phyloP scores from a whole-genome alignment of 2,329 filamentous ascomycete species.

The Aschersonia sp. region DNA sequence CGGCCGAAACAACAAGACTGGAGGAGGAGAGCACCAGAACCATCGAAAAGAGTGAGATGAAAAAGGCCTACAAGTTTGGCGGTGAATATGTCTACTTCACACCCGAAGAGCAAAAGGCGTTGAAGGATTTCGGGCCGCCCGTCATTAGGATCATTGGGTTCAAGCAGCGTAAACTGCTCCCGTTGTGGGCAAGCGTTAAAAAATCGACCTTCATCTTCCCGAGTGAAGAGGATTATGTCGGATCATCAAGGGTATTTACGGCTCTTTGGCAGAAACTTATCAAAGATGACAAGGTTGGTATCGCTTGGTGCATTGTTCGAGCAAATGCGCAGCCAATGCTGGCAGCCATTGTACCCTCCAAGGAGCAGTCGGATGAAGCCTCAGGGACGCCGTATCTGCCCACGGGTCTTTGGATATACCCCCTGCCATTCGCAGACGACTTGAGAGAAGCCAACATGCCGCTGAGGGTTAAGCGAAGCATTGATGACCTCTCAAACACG shows the following conservation, averaged over 20 bases:
- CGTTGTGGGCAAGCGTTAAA: conserved; percentile 72
- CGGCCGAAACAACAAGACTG: conserved; percentile 58
- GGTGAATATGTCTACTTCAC: conserved; percentile 80
- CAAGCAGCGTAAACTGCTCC: conserved; percentile 63
- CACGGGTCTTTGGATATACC: conserved; percentile 77
- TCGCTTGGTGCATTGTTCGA: conserved; percentile 83
- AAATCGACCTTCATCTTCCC: conserved; percentile 91
- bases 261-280: conserved; percentile 81
- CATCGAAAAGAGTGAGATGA: conserved; percentile 68
- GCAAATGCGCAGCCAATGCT: conserved; percentile 67
- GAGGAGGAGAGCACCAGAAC: conserved; percentile 64
- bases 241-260: conserved; percentile 85
- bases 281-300: conserved; percentile 62
- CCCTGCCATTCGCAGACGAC: conserved; percentile 82
- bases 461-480: conserved; percentile 35
- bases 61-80: conserved; percentile 92
- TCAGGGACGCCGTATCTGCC: conserved; percentile 58
- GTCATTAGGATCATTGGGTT: conserved; percentile 86
- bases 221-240: conserved; percentile 77
- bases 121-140: conserved; percentile 70
- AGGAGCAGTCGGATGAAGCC: conserved; percentile 47
- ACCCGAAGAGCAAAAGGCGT: conserved; percentile 63
- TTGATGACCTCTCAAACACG: conserved; percentile 59
- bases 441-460: conserved; percentile 60
- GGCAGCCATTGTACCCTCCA: conserved; percentile 68